phyloP scores from a whole-genome alignment of 2,329 filamentous ascomycete species.

The Aspergillus sp. region DNA sequence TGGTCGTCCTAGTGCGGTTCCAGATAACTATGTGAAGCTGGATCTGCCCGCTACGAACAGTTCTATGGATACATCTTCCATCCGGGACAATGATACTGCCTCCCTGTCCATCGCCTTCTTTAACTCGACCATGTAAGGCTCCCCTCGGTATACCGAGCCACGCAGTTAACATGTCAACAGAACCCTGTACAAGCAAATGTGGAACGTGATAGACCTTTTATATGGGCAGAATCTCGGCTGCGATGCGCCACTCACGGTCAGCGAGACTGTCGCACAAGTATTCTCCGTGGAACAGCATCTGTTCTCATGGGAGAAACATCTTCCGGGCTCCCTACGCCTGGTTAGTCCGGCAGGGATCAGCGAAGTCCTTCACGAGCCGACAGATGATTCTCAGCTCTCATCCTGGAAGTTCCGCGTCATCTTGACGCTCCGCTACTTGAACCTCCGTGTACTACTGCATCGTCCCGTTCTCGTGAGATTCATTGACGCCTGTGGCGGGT shows the following conservation, averaged over 20 bases:
- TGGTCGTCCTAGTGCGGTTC: constrained; percentile 49
- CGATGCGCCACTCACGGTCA: constrained; percentile 20
- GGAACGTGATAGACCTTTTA: constrained; percentile 38
- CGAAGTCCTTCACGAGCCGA: not conserved
- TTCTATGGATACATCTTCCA: constrained; percentile 8
- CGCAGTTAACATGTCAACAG: constrained; percentile 7
- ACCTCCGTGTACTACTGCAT: constrained; percentile 43
- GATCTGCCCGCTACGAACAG: constrained; percentile 29
- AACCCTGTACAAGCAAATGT: constrained; percentile 31
- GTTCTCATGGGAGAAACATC: constrained; percentile 17
- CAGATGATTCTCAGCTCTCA: constrained; percentile 7
- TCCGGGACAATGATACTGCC: constrained; percentile 11
- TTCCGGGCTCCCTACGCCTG: constrained; percentile 11
- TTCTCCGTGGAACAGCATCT: constrained; percentile 23
- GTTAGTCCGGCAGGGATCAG: constrained; percentile 1
- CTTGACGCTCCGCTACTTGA: constrained; percentile 43
- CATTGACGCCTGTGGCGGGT: constrained; percentile 22
- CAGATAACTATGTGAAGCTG: constrained; percentile 44
- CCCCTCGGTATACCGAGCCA: not conserved
- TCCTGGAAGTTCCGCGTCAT: constrained; percentile 42
- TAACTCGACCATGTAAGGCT: constrained; percentile 24
- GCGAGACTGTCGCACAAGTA: constrained; percentile 34
- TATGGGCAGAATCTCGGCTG: constrained; percentile 48
- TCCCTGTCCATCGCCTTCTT: constrained; percentile 18
- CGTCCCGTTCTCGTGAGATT: constrained; percentile 42